Evolutionary conservation across 208 protist species (phyloP), one percentile per base, ranked within the genome.

Genomic region (Porcisia hertigi): DNA sequence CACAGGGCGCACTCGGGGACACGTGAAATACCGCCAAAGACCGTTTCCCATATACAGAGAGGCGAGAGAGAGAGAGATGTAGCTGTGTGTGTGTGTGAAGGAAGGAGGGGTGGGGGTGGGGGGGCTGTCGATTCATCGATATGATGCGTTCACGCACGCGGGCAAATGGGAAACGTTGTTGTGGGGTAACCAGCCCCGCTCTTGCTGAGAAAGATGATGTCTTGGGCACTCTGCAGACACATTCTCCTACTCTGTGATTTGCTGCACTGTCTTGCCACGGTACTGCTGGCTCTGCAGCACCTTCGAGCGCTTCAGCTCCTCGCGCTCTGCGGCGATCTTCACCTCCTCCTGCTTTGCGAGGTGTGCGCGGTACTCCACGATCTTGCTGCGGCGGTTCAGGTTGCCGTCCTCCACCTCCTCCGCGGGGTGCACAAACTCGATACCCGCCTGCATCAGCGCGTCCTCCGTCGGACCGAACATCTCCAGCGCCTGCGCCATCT

Each of bases 281-380:
- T 90, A 57, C 85, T 94, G 90, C 74, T 91, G 90, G 75, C 84
- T 88, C 82, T 94, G 90, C 47, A 95, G 77, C 67, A 30, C 57
- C 70, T 83, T 78, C 84, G 86, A 79, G 52, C 88, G 80, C 82
- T 94, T 92, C 66, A 94, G 81, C 78, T 92, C 89, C 88, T 92
- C 88, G 76, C 86, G 84, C 85, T 94, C 88, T 7, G 91, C 89
- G 25, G 89, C 91, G 71, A 92, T 88, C 83, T 88, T 88, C 71
- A 95, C 88, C 84, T 95, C 91, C 70, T 93, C 87, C 73, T 90
- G 86, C 79, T 92, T 94, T 58, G 90, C 74, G 52, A 94, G 76
- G 80, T 92, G 87, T 12, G 90, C 86, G 69, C 84, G 81, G 88
- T 94, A 94, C 84, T 92, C 87, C 54, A 94, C 86, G 81, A 94